Evolutionary conservation across 352 stramenopile species (phyloP), one percentile per base, ranked within the genome.

Genomic region (Phytopythium aichiense): DNA sequence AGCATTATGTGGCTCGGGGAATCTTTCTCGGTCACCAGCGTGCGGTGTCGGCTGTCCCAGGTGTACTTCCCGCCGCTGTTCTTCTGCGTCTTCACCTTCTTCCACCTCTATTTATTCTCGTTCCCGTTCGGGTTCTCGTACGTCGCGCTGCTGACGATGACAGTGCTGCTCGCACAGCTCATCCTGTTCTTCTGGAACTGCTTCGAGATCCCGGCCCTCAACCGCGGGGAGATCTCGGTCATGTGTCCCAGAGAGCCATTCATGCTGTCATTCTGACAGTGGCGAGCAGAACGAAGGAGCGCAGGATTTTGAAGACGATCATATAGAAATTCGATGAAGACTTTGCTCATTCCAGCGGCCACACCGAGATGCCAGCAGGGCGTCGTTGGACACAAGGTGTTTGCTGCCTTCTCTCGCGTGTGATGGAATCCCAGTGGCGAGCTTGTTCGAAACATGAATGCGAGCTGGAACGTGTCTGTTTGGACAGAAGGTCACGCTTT

Each of bases 101-200:
- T 98, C 64, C 94, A 98, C 74, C 64, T 98, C 25, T 99, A 98
- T 76, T 88, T 98, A 63, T 97, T 98, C 65, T 91, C 83, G 23
- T 98, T 94, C 67, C 91, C 94, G 37, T 90, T 96, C 64, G 95
- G 94, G 15, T 98, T 98, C 67, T 84, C 84, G 22, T 97, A 98
- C 64, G 63, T 95, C 13, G 94, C 91, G 8, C 70, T 98, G 22
- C 30, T 48, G 2, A 63, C 67, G 9, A 69, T 74, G 33, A 70
- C 56, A 7, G 20, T 81, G 30, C 53, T 82, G n/a, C 57, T 89
- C 20, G 37, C 72, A 9, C 71, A 89, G 42, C 68, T 79, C n/a
- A 85, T 85, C 58, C 58, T 88, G 28, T 87, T 91, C 64, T 89
- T 92, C 66, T 76, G 65, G 64, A 89, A 89, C 53, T 83, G 76